Evolutionary conservation across 2,329 filamentous ascomycete genomes (phyloP), one percentile per base, ranked within the genome.

Genomic region (Decorospora gaudefroyi): DNA sequence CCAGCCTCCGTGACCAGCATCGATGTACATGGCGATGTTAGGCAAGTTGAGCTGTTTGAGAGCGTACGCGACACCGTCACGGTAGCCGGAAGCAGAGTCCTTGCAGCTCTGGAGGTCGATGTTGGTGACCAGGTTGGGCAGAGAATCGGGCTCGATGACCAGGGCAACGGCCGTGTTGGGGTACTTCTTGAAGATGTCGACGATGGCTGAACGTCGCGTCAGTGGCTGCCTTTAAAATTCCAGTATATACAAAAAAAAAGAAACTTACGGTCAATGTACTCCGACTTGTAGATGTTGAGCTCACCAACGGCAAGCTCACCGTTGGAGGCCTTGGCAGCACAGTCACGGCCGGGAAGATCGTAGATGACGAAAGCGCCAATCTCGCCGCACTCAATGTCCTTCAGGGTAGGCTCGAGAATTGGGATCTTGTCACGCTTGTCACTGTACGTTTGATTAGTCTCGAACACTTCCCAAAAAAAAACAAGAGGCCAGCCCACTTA

Each of bases 1-100:
- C 83, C 82, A 86, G 56, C 82, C 82, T 34, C 79, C 81, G 67
- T 86, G 82, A 53, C 81, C 82, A 15, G 81, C 82, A 59, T 86
- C 82, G 28, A 85, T 68, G 67, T 85, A 85, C 79, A 82, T 81
- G 54, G 78, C 72, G 23, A 85, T 81, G 65, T 86, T 85, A 58
- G 78, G 75, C 23, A 85, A 69, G 69, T 84, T 82, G 53, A 85
- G 72, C 44, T 74, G 70, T 58, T 75, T 73, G 42, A 84, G 67
- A 4, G 82, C 82, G 61, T 85, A 85, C 16, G 78, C 74, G 25
- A 80, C 75, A 58, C 79, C 77, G 22, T 79, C 76, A 51, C 77
- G 74, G 71, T 85, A 85, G 16, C 79, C 80, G 7, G 72, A 53
- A 28, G 80, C 74, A 31, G 80, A 79, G 53, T 79, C 72, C 58